Evolutionary conservation across 257 asterid genomes (phyloP).

Genomic region (Craterostigma plantagineum): DNA sequence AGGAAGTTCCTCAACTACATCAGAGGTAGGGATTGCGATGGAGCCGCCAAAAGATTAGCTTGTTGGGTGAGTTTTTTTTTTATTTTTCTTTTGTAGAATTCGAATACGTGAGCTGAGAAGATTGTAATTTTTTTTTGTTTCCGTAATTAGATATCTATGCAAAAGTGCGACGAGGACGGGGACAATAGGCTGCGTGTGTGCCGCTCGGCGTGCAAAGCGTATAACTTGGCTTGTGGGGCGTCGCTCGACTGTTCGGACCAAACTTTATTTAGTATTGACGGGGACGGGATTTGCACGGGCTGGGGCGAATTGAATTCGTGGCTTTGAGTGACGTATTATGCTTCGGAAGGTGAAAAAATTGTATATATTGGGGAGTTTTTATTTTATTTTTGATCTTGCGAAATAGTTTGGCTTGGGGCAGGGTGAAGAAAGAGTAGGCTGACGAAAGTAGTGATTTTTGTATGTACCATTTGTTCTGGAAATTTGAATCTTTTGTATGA

Average conservation of each 20-base stretch:
- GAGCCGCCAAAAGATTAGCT: conserved; percentile 91
- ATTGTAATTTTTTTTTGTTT: too few relatives aligned
- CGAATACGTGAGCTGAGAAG: too few relatives aligned
- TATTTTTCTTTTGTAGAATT: too few relatives aligned
- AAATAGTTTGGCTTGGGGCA: too few relatives aligned
- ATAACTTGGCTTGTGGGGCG: conserved; percentile 92
- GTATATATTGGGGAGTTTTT: too few relatives aligned
- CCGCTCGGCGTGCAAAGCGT: conserved; percentile 90
- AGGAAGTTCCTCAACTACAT: conserved; percentile 71
- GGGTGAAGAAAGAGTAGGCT: too few relatives aligned
- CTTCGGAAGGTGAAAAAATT: too few relatives aligned
- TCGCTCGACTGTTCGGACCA: conserved; percentile 95
- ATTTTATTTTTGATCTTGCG: too few relatives aligned
- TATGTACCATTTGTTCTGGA: too few relatives aligned
- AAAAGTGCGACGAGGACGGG: conserved; percentile 78
- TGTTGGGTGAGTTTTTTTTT: conserved; percentile 72
- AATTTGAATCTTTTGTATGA: too few relatives aligned
- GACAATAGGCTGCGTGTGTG: conserved; percentile 91
- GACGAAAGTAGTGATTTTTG: too few relatives aligned
- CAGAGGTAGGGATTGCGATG: conserved; percentile 85
- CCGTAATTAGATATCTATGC: conserved; percentile 67
- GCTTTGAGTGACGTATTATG: conserved; percentile 16
- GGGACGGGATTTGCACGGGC: conserved; percentile 91
- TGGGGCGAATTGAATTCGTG: conserved; percentile 85
- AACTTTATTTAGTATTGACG: conserved; percentile 59